Evolutionary conservation across 1,139 yeast species (phyloP).

Genomic region (Candida sanyaensis): DNA sequence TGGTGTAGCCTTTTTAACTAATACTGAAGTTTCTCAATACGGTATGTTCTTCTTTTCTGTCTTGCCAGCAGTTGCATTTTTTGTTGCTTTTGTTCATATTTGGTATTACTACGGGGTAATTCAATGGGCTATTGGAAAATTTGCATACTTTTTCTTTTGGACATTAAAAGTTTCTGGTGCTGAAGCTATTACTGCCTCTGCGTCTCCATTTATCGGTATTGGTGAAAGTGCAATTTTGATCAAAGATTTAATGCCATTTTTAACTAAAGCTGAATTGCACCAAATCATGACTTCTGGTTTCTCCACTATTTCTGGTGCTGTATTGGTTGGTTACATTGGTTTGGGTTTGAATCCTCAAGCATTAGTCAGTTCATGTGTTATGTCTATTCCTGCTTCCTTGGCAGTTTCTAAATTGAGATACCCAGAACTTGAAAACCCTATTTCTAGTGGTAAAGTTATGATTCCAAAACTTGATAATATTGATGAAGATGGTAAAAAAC

Average conservation of each 20-base stretch:
- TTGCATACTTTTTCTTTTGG: conserved; percentile 65
- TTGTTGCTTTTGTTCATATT: conserved; percentile 64
- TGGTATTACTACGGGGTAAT: conserved; percentile 62
- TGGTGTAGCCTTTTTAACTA: conserved; percentile 64
- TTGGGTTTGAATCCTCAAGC: conserved; percentile 68
- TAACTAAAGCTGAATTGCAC: conserved; percentile 65
- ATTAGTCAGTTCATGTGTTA: conserved; percentile 65
- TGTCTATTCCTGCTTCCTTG: conserved; percentile 70
- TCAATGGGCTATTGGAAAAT: conserved; percentile 64
- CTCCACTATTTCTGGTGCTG: conserved; percentile 69
- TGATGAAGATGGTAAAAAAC: conserved; percentile 18
- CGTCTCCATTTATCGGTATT: conserved; percentile 69
- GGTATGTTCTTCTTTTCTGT: conserved; percentile 61
- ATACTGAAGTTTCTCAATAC: conserved; percentile 35
- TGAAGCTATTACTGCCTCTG: conserved; percentile 69
- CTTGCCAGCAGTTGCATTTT: conserved; percentile 63
- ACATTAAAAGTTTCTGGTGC: conserved; percentile 63
- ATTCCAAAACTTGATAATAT: conserved; percentile 46
- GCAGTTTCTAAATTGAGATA: conserved; percentile 63
- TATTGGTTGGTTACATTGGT: conserved; percentile 64
- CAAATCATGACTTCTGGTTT: conserved; percentile 69
- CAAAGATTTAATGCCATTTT: conserved; percentile 61
- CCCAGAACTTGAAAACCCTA: conserved; percentile 62
- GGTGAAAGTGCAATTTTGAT: conserved; percentile 68
- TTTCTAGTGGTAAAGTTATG: conserved; percentile 52